phyloP scores from a whole-genome alignment of 2,329 filamentous ascomycete genomes.

The Sporothrix globosa region DNA sequence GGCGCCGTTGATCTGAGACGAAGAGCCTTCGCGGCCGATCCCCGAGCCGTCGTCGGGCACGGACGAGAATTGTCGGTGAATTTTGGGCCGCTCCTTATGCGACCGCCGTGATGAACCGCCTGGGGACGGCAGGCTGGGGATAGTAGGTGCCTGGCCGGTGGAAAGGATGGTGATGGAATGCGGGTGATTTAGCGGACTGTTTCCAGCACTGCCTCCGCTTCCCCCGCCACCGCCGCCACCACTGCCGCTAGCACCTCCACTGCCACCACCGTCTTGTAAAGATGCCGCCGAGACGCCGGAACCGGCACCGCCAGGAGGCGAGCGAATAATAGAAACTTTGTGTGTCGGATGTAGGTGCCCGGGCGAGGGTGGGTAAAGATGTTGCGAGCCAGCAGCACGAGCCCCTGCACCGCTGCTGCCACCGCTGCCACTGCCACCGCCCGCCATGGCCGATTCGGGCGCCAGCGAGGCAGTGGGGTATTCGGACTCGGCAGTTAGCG shows the following conservation, averaged over 20 bases:
- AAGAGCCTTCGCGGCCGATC: neutral
- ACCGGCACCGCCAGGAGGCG: constrained; percentile 8
- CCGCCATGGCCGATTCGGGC: constrained; percentile 3
- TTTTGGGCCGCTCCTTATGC: constrained; percentile 63
- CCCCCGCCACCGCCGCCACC: neutral
- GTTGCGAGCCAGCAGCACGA: constrained; percentile 9
- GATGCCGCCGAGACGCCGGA: neutral
- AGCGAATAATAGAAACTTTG: constrained; percentile 21
- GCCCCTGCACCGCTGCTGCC: neutral
- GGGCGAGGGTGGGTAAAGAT: constrained; percentile 38
- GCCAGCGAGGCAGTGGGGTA: constrained; percentile 23
- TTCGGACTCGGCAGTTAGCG: constrained; percentile 27
- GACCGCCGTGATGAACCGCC: constrained; percentile 55
- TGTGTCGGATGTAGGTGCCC: constrained; percentile 28
- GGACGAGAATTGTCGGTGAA: constrained; percentile 69
- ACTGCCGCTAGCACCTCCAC: neutral
- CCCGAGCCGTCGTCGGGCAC: constrained; percentile 1
- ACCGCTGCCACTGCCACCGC: neutral
- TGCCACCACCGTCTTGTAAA: neutral
- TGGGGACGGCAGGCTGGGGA: constrained; percentile 55
- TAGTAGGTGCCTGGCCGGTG: constrained; percentile 75
- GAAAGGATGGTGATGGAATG: constrained; percentile 72
- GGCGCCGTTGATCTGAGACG: constrained; percentile 11
- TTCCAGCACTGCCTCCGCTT: neutral
- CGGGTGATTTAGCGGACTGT: constrained; percentile 43